Evolutionary conservation across 139 green algal species (phyloP).

Genomic region (Asterochloris erici): DNA sequence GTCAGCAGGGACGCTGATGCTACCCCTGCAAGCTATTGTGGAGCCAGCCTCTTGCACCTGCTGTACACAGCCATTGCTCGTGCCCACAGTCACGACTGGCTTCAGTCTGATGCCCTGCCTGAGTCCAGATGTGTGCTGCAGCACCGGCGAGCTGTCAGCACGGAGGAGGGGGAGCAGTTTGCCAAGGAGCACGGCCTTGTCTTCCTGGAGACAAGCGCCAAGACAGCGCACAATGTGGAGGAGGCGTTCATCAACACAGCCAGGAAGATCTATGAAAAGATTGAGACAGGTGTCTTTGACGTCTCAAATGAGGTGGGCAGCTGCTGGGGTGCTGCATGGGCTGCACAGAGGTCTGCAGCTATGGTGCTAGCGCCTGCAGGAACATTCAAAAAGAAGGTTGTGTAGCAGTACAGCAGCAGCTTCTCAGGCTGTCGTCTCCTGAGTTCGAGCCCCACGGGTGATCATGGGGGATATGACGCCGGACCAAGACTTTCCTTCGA

Average conservation of each 20-base stretch:
- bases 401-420: too few species aligned
- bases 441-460: too few species aligned
- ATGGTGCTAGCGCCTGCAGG: not conserved
- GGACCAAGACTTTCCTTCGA: too few species aligned
- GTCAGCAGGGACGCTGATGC: not conserved
- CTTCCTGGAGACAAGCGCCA: conserved; percentile 97
- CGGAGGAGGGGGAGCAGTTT: conserved; percentile 98
- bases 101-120: not conserved
- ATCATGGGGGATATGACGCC: too few species aligned
- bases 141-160: conserved; percentile 88
- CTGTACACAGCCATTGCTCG: not conserved
- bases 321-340: not conserved
- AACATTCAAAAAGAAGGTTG: not conserved
- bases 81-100: not conserved
- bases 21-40: not conserved
- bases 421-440: too few species aligned
- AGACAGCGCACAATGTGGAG: conserved; percentile 98
- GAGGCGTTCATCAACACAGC: conserved; percentile 99
- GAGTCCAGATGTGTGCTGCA: conserved; percentile 29
- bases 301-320: conserved; percentile 92
- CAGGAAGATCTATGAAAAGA: conserved; percentile 96
- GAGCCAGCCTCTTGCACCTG: not conserved
- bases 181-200: conserved; percentile 97
- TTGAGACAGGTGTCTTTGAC: conserved; percentile 93
- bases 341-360: not conserved